Percentiles rank a stretch among this genome's conserved stretches.
Conservation (phyloP, 2,329 filamentous ascomycete species). For the Mycogone perniciosa region DNA sequence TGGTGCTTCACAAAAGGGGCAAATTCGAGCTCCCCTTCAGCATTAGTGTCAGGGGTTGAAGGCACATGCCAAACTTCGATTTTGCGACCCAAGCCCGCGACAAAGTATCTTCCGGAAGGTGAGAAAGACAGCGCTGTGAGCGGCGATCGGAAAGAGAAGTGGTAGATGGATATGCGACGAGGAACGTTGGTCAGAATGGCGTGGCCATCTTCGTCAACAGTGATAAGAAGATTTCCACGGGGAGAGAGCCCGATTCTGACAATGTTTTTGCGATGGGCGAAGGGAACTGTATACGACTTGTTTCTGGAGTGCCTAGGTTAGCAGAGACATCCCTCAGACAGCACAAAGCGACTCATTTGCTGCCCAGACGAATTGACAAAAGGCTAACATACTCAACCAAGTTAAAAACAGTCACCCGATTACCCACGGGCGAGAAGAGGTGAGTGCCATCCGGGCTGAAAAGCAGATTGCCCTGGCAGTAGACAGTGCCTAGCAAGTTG, state of each 20-base stretch:
- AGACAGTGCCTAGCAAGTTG: slow-evolving; percentile 95
- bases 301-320: slow-evolving; percentile 52
- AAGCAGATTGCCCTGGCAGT: slow-evolving; percentile 93
- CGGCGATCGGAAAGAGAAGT: slow-evolving; percentile 87
- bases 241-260: slow-evolving; percentile 81
- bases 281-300: slow-evolving; percentile 80
- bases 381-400: slow-evolving; percentile 68
- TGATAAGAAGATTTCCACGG: slow-evolving; percentile 83
- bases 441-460: slow-evolving; percentile 96
- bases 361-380: too few species aligned
- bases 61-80: slow-evolving; percentile 97
- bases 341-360: too few species aligned
- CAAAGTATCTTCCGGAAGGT: slow-evolving; percentile 85
- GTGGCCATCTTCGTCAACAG: slow-evolving; percentile 88
- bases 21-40: slow-evolving; percentile 81
- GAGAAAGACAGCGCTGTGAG: slow-evolving; percentile 85
- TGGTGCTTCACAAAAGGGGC: slow-evolving; percentile 89
- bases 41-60: slow-evolving; percentile 73
- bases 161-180: slow-evolving; percentile 79
- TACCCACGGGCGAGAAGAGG: slow-evolving; percentile 92
- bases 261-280: slow-evolving; percentile 93
- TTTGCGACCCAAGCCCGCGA: slow-evolving; percentile 76
- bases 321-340: background rate
- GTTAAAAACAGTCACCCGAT: slow-evolving; percentile 92
- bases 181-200: slow-evolving; percentile 89